phyloP scores from a whole-genome alignment of 768 basidiomycete genomes.

The Roridomyces roridus region DNA sequence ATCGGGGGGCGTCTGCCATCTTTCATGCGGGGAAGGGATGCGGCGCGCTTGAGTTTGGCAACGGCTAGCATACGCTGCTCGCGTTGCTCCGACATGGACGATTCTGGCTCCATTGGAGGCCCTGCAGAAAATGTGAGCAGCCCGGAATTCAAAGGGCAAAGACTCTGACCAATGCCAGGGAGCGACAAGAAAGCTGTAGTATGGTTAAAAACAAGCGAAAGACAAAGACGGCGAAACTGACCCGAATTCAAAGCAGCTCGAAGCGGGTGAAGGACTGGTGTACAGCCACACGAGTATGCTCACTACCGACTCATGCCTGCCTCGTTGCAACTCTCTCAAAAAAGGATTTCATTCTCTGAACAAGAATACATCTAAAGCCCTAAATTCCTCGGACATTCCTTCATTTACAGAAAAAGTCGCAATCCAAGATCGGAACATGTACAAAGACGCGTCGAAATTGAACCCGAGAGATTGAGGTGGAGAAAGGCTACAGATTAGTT shows the following conservation, averaged over 20 bases:
- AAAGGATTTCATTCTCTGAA: too few species aligned
- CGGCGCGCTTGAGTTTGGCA: slow-evolving; percentile 90
- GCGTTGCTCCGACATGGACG: slow-evolving; percentile 46
- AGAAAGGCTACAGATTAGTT: too few species aligned
- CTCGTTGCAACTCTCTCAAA: too few species aligned
- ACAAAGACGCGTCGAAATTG: too few species aligned
- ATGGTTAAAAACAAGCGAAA: not conserved
- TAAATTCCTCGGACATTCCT: too few species aligned
- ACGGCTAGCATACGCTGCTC: slow-evolving; percentile 90
- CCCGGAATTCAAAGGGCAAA: not conserved
- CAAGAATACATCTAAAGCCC: too few species aligned
- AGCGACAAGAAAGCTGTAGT: slow-evolving; percentile 1
- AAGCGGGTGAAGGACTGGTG: too few species aligned
- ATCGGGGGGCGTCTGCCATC: slow-evolving; percentile 88
- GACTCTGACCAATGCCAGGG: slow-evolving; percentile 13
- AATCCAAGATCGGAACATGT: too few species aligned
- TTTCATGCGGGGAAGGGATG: slow-evolving; percentile 90
- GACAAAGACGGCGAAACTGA: not conserved
- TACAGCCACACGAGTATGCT: too few species aligned
- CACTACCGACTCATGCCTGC: too few species aligned
- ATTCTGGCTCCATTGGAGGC: slow-evolving; percentile 43
- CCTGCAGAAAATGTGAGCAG: slow-evolving; percentile 13
- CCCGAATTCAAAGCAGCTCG: not conserved
- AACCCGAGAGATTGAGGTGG: too few species aligned
- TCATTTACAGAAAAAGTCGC: too few species aligned